Conservation (phyloP, 345 rosid genomes). For the Eucalyptus albens region DNA sequence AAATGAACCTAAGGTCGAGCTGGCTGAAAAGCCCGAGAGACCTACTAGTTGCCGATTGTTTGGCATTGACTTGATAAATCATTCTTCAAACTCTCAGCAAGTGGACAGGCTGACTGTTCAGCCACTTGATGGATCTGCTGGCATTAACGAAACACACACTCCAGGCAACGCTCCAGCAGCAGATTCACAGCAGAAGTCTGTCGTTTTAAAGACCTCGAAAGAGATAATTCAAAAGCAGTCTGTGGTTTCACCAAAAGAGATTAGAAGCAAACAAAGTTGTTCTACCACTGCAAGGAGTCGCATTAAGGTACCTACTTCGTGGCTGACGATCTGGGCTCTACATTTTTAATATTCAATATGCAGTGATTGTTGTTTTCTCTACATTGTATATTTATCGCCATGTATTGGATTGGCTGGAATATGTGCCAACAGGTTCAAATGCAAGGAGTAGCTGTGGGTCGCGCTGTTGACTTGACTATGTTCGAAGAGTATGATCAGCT, state of each 20-base stretch:
- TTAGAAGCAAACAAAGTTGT: constrained; percentile 37
- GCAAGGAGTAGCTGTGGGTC: constrained; percentile 89
- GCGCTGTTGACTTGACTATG: constrained; percentile 65
- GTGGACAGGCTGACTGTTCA: constrained; percentile 21
- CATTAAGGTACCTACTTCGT: constrained; percentile 29
- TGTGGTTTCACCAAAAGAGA: constrained; percentile 43
- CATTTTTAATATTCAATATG: not conserved
- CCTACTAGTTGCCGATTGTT: constrained; percentile 45
- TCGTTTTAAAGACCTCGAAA: constrained; percentile 23
- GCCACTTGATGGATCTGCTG: constrained; percentile 8
- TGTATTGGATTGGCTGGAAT: not conserved
- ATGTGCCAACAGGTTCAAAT: constrained; percentile 54
- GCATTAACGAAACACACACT: constrained; percentile 13
- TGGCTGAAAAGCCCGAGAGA: constrained; percentile 30
- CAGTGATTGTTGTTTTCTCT: not conserved
- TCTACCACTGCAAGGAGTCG: constrained; percentile 50
- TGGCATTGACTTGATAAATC: constrained; percentile 59
- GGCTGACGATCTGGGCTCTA: not conserved
- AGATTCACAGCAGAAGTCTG: constrained; percentile 41
- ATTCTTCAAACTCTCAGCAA: constrained; percentile 1
- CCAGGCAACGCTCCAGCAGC: not conserved
- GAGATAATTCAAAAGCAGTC: constrained; percentile 40
- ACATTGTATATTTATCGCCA: not conserved
- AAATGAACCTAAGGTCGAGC: constrained; percentile 21
- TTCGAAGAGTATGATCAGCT: constrained; percentile 66